Conservation (phyloP, 2,329 filamentous ascomycete genomes). For the Colletotrichum costaricense region DNA sequence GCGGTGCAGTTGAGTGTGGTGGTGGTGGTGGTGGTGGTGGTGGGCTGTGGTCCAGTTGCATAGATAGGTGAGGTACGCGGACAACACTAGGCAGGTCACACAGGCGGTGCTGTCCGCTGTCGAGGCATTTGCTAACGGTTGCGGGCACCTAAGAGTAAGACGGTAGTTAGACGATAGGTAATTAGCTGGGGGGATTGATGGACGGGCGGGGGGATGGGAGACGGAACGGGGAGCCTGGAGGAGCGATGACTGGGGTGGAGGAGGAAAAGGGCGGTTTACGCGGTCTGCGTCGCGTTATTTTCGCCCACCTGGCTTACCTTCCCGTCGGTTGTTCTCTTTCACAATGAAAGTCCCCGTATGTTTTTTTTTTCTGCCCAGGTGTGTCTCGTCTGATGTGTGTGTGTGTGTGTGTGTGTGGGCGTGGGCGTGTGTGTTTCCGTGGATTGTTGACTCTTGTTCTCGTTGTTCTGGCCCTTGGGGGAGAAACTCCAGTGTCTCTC, state of each 20-base stretch:
- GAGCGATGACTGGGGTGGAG: neutral
- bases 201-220: neutral
- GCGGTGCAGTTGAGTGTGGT: constrained; percentile 4
- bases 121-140: neutral
- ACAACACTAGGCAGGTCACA: constrained; percentile 19
- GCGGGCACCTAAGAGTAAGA: too few relatives aligned
- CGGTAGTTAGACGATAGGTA: neutral
- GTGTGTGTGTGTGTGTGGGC: too few relatives aligned
- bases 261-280: constrained; percentile 17
- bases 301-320: neutral
- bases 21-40: constrained; percentile 6
- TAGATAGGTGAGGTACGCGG: constrained; percentile 6
- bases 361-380: neutral
- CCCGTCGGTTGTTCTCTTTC: neutral
- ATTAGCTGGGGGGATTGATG: neutral
- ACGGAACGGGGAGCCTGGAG: neutral
- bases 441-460: neutral
- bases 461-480: neutral
- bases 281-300: constrained; percentile 21
- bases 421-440: too few relatives aligned
- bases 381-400: neutral
- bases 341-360: too few relatives aligned
- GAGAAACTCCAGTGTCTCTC: neutral
- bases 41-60: constrained; percentile 1
- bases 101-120: neutral